Evolutionary conservation across 352 stramenopile species (phyloP), one percentile per base, ranked within the genome.

Genomic region (Pythium brachiatum): DNA sequence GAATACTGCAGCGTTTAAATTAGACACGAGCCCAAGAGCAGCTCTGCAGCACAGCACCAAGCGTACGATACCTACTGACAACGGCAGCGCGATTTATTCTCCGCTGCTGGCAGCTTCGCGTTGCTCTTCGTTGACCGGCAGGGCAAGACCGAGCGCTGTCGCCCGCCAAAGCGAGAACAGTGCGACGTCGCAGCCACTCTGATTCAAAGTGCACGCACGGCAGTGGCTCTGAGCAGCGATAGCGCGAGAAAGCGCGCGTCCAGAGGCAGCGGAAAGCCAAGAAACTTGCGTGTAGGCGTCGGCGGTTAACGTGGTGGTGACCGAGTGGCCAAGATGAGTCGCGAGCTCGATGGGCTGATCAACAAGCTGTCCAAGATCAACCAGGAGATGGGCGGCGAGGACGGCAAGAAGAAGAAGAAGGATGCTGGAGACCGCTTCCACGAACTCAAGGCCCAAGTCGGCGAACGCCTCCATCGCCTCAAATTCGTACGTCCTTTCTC

Each of bases 371-470:
- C 76, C 3, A 75, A 82, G 43, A 86, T 95, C 62, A 90, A 95
- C 62, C 73, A 86, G 34, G 81, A 94, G 53, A 92, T 92, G 81
- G 79, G 81, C 20, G 81, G 84, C 4, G 74, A 90, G 8, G 83
- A 92, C 23, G 72, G 79, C 32, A 84, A 84, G 53, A 75, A 81
- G 61, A 89, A 90, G 59, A 86, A 66, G 53, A 79, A 83, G 53
- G 83, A 86, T 62, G 79, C 73, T 27, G 73, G 69, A 47, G 84
- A 94, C 64, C 76, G 76, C 36, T 92, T 95, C 66, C 79, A 92
- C 61, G 83, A 94, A 27, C 79, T 94, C 54, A 92, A 91, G 61
- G 76, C 68, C 21, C 87, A 90, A 68, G 83, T 94, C 59, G 76
- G 74, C 53, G 86, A 94, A 62, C 79, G 86, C 9, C 70, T 94